Conservation (phyloP, 306 rosid genomes). For the Vigna reflexopilosa region DNA sequence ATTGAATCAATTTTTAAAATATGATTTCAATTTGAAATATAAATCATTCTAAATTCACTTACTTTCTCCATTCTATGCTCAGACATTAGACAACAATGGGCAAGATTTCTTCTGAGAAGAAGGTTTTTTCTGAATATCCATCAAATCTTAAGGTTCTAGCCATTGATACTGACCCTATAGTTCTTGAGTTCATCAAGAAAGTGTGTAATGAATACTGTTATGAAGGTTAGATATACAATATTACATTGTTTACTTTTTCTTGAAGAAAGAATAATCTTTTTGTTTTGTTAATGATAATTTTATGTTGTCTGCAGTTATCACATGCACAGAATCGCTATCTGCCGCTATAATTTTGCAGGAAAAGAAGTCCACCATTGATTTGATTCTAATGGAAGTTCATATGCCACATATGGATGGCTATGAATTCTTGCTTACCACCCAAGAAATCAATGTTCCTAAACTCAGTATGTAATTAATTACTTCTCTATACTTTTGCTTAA, state of each 20-base stretch:
- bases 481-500: not conserved
- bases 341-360: conserved; percentile 48
- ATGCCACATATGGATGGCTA: conserved; percentile 73
- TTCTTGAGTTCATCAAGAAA: conserved; percentile 41
- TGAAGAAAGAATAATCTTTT: not conserved
- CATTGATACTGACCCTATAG: conserved; percentile 60
- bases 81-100: not conserved
- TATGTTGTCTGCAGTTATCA: conserved; percentile 47
- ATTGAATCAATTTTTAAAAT: no score
- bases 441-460: conserved; percentile 68
- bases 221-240: conserved; percentile 41
- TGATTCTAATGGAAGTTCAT: conserved; percentile 66
- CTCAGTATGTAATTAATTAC: conserved; percentile 54
- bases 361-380: conserved; percentile 57
- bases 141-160: conserved; percentile 64
- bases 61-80: no score
- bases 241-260: not conserved
- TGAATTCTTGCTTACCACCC: conserved; percentile 49
- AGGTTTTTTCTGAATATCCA: conserved; percentile 38
- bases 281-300: not conserved
- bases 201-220: not conserved
- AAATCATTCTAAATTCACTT: no score
- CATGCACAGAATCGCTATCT: conserved; percentile 45
- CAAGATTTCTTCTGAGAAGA: conserved; percentile 18
- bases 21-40: no score